Evolutionary conservation across 306 rosid species (phyloP).

Genomic region (Glycine latifolia): DNA sequence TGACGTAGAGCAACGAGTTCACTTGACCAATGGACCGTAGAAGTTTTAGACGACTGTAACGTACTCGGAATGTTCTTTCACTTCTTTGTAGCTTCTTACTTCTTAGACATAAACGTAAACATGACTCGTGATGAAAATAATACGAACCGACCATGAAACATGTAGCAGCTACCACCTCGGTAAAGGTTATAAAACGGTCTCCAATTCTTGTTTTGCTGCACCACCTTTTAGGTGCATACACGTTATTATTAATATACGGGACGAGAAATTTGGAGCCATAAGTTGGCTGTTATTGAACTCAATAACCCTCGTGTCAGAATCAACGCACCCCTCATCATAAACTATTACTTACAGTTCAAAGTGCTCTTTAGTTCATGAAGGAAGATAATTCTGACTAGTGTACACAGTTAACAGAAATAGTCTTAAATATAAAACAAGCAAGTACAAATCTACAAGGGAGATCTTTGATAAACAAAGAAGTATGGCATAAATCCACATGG

Average conservation of each 20-base stretch:
- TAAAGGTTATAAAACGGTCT: too few species aligned
- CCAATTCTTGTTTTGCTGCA: neutral
- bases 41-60: too few species aligned
- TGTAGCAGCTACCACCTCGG: neutral
- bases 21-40: too few species aligned
- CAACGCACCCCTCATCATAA: slow-evolving; percentile 43
- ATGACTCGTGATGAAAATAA: too few species aligned
- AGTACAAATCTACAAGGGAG: slow-evolving; percentile 34
- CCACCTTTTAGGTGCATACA: neutral
- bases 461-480: slow-evolving; percentile 30
- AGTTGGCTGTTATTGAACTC: neutral
- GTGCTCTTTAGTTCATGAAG: slow-evolving; percentile 31
- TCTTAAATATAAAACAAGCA: slow-evolving; percentile 15
- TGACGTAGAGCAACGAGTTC: too few species aligned
- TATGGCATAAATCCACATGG: slow-evolving; percentile 34
- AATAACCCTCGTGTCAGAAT: slow-evolving; percentile 24
- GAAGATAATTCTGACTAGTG: slow-evolving; percentile 24
- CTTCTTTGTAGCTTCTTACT: too few species aligned
- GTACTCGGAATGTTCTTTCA: too few species aligned
- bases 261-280: neutral
- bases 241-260: neutral
- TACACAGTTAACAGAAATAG: slow-evolving; percentile 43
- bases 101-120: too few species aligned
- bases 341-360: slow-evolving; percentile 61
- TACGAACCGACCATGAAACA: too few species aligned